phyloP scores from a whole-genome alignment of 2,329 filamentous ascomycete genomes.

The Cercospora janseana region DNA sequence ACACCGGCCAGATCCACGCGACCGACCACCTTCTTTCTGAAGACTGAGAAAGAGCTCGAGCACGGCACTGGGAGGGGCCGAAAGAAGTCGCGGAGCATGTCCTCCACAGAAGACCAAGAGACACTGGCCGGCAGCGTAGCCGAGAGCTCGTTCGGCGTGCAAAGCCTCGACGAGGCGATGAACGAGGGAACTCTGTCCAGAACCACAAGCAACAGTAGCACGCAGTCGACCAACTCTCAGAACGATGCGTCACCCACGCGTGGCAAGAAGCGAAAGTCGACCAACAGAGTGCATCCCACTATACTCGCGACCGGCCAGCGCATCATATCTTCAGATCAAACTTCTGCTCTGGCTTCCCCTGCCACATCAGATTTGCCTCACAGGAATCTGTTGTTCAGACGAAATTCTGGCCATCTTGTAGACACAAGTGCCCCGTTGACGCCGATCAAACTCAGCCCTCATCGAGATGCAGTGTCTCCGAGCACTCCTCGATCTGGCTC shows the following conservation, averaged over 20 bases:
- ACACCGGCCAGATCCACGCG: constrained; percentile 26
- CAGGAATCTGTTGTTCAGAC: constrained; percentile 28
- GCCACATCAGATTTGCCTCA: constrained; percentile 28
- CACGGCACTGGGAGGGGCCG: constrained; percentile 25
- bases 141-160: constrained; percentile 56
- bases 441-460: constrained; percentile 49
- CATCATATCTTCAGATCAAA: constrained; percentile 36
- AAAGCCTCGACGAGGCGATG: constrained; percentile 56
- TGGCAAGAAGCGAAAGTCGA: constrained; percentile 33
- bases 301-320: constrained; percentile 37
- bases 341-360: constrained; percentile 29
- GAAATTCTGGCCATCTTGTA: constrained; percentile 31
- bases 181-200: constrained; percentile 35
- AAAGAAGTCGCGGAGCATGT: constrained; percentile 28
- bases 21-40: constrained; percentile 61
- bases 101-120: constrained; percentile 17
- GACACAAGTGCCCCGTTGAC: constrained; percentile 45
- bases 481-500: constrained; percentile 61
- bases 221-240: constrained; percentile 22
- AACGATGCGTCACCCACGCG: constrained; percentile 18
- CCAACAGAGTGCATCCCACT: constrained; percentile 39
- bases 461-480: constrained; percentile 51
- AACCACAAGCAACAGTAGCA: constrained; percentile 29
- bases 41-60: constrained; percentile 53
- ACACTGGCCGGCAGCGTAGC: constrained; percentile 32